phyloP scores from a whole-genome alignment of 1,139 yeast genomes.

The Candida frijolesensis region DNA sequence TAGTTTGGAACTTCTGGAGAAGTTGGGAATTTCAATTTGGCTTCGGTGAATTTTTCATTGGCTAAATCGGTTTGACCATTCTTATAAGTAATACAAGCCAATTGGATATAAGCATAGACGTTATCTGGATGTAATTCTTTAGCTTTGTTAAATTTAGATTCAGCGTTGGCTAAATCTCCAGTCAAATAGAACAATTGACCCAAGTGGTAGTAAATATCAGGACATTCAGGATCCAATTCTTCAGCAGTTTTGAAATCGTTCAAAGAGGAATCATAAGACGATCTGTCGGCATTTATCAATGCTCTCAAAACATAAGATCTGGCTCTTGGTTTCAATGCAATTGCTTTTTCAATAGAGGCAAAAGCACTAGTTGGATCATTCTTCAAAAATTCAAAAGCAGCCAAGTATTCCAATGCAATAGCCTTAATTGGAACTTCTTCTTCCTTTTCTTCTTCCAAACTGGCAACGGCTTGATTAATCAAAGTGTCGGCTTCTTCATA shows the following conservation, averaged over 20 bases:
- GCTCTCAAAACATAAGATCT: conserved; percentile 86
- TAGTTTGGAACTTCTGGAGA: conserved; percentile 93
- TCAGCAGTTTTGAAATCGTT: conserved; percentile 76
- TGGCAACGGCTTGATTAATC: conserved; percentile 67
- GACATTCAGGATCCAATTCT: conserved; percentile 65
- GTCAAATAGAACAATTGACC: conserved; percentile 90
- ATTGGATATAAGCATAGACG: conserved; percentile 85
- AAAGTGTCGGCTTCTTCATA: conserved; percentile 74
- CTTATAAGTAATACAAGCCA: conserved; percentile 91
- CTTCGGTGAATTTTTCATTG: conserved; percentile 69
- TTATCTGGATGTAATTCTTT: conserved; percentile 73
- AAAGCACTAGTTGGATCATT: conserved; percentile 68
- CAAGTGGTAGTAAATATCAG: conserved; percentile 90
- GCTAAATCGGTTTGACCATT: conserved; percentile 65
- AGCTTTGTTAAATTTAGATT: conserved; percentile 74
- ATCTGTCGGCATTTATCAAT: conserved; percentile 78
- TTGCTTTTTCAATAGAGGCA: conserved; percentile 61
- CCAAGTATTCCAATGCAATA: conserved; percentile 80
- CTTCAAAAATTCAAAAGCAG: conserved; percentile 82
- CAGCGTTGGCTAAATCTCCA: conserved; percentile 74
- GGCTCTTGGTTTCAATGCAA: conserved; percentile 72
- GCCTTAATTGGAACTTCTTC: conserved; percentile 44
- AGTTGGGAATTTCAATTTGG: conserved; percentile 78
- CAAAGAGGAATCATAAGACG: conserved; percentile 63
- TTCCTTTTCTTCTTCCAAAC: conserved; percentile 41